Base-by-base conservation (phyloP, 345 rosid species). In the Kernera saxatilis region DNA sequence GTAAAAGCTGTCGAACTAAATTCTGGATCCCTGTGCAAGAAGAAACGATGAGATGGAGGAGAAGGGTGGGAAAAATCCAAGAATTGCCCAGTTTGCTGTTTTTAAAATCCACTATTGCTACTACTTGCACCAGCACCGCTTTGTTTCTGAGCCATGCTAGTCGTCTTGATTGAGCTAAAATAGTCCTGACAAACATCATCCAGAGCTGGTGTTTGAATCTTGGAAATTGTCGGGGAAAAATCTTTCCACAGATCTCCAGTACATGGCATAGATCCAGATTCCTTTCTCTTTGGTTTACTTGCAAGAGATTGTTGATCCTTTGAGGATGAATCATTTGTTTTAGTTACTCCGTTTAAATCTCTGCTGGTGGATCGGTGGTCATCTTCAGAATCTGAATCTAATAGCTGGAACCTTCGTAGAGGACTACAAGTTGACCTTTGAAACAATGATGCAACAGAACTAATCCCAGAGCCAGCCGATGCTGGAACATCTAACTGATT, bases 171-270 rank as follows among this genome's bases (percentile, higher is more conserved):
- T 50, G 96, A 80, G 72, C 74, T 84, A 67, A 84, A 89, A 80
- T 91, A 89, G 72, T 94, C 97, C 62, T 85, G 67, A 64, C 89
- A 91, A 43, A 94, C 64, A 77, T 85, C 90, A 82, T 94, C 97
- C 39, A 89, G 70, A 71, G 83, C 93, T 58, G 97, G 96, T 58
- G 97, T 94, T 48, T 83, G 73, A 53, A 88, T 67, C 39, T 66
- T 77, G 66, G 75, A 77, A 70, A 64, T 71, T 65, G 81, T 79
- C 19, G 87, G 83, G 82, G 74, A 51, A 73, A 94, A 85, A 67
- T 85, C 82, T 78, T 81, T 83, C 96, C 96, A 88, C 33, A 86
- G 73, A 81, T 89, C 96, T 25, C 78, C 79, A 67, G 37, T 43
- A 37, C 58, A 15, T 21, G 75, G 56, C 17, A 33, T 46, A 54